Evolutionary conservation across 225 moss, liverwort and hornwort species (phyloP).

Genomic region (Sphagnum tenellum): DNA sequence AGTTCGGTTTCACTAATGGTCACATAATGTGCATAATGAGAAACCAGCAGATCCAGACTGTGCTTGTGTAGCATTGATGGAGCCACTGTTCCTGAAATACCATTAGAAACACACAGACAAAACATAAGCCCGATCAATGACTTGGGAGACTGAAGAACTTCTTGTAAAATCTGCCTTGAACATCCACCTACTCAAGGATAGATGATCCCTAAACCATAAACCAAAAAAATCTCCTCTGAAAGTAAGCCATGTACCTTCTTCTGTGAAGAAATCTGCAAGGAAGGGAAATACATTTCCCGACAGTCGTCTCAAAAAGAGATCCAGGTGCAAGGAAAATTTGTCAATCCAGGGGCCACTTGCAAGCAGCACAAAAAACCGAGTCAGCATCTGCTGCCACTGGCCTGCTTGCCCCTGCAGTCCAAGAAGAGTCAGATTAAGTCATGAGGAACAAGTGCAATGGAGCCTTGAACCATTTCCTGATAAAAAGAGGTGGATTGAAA

Average conservation of each 20-base stretch:
- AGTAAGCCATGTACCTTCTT: constrained; percentile 29
- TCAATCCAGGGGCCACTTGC: constrained; percentile 32
- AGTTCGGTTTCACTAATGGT: constrained; percentile 4
- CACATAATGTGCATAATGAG: constrained; percentile 36
- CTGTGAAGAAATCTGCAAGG: constrained; percentile 45
- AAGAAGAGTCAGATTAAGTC: too few species aligned
- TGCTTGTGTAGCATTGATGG: constrained; percentile 52
- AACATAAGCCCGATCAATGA: too few species aligned
- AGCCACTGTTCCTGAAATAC: constrained; percentile 39
- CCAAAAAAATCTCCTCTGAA: background rate
- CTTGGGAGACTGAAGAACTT: too few species aligned
- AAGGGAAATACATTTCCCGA: constrained; percentile 46
- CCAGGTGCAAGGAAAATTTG: constrained; percentile 52
- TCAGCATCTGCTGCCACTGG: constrained; percentile 19
- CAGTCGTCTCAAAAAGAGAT: constrained; percentile 50
- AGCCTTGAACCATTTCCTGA: too few species aligned
- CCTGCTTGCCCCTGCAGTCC: constrained; percentile 23
- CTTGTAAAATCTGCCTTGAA: too few species aligned
- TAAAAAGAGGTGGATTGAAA: too few species aligned
- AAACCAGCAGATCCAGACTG: constrained; percentile 63
- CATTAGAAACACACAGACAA: background rate
- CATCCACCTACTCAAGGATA: background rate
- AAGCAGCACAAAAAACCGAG: constrained; percentile 60
- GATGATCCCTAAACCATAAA: too few species aligned
- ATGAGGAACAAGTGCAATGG: too few species aligned